Base-by-base conservation (phyloP, 2,329 filamentous ascomycete species). In the Tolypocladium ovalisporum region DNA sequence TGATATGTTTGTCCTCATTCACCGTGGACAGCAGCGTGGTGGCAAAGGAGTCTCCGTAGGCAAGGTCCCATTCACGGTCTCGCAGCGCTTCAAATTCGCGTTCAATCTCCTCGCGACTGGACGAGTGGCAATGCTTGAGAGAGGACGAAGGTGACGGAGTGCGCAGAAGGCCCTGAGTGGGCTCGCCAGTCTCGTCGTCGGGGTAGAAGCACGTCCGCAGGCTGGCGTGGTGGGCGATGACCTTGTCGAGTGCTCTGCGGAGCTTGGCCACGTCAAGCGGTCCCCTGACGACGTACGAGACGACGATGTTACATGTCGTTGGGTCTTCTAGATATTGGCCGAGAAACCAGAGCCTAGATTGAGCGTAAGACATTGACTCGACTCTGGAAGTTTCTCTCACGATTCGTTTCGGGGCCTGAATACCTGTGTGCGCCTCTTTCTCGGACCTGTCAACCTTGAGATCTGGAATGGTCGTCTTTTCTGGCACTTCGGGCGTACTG, bases 21-120 rank as follows among this genome's bases (percentile, higher is more conserved):
- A 57, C 63, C 0, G 71, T 64, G 4, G 79, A 63, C 1, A 78
- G 63, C 4, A 63, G 10, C 4, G 47, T 55, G 4, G 75, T 61
- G 7, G 66, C 63, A 7, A 76, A 55, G 2, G 63, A 55, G 5
- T 74, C 63, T 12, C 74, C 73, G 9, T 61, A 62, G 17, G 66
- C 67, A 12, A 81, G 57, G 54, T 77, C 70, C 36, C 69, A 79
- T 2, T 64, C 59, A 56, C 75, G 62, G 0, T 62, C 54, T 55
- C 61, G 60, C 34, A 72, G 55, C 4, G 64, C 61, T 0, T 68
- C 58, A 22, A 76, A 67, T 27, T 61, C 61, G 17, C 32, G 47
- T 53, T 63, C 64, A 39, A 67, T 58, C 29, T 70, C 56, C 12
- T 64, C 62, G 9, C 55, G 54, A 2, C 68, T 67, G 15, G 56